Evolutionary conservation across 1,284 basidiomycete species (phyloP).

Genomic region (Ceratobasidium sp.): DNA sequence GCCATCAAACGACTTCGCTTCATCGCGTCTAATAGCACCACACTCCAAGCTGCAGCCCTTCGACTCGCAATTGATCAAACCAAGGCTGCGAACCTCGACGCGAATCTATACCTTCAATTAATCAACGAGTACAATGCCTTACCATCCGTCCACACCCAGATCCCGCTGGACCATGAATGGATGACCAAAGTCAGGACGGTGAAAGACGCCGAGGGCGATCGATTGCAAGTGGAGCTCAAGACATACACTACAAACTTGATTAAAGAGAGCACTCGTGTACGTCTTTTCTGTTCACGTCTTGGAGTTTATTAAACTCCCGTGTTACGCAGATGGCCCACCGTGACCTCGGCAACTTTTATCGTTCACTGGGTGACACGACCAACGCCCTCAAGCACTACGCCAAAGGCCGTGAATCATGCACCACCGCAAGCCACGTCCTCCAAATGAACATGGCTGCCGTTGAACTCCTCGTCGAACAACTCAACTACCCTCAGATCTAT

Average conservation of each 20-base stretch:
- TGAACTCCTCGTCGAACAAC: constrained; percentile 83
- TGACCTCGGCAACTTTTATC: constrained; percentile 79
- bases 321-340: constrained; percentile 75
- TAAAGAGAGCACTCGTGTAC: constrained; percentile 88
- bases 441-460: constrained; percentile 84
- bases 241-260: constrained; percentile 90
- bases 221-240: constrained; percentile 86
- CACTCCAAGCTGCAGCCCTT: constrained; percentile 71
- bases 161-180: constrained; percentile 67
- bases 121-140: constrained; percentile 64
- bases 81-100: constrained; percentile 61
- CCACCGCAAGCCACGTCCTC: constrained; percentile 80
- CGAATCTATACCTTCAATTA: constrained; percentile 63
- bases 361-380: constrained; percentile 69
- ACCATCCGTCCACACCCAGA: constrained; percentile 55
- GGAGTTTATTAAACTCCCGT: constrained; percentile 13
- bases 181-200: constrained; percentile 64
- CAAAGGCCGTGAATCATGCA: constrained; percentile 85
- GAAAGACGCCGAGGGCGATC: constrained; percentile 70
- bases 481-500: constrained; percentile 79
- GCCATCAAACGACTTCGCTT: constrained; percentile 71
- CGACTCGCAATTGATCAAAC: constrained; percentile 68
- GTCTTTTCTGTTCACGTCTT: constrained; percentile 49
- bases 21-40: constrained; percentile 67
- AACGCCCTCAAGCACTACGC: constrained; percentile 77